Evolutionary conservation across 1,284 basidiomycete genomes (phyloP), one percentile per base, ranked within the genome.

Genomic region (Pseudozyma sp.): DNA sequence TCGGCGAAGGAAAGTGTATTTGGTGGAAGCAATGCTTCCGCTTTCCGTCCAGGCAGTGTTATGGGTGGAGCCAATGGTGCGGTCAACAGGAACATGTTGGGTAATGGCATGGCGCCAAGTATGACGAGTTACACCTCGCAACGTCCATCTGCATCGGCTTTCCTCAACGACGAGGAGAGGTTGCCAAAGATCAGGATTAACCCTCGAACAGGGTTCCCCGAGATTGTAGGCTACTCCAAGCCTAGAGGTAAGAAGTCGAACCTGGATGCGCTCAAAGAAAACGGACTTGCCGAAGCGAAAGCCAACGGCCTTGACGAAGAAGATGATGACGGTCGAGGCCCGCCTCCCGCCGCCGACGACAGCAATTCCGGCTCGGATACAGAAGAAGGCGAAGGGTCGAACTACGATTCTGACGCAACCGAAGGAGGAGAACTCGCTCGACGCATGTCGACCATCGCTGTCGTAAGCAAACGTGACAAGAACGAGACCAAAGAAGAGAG

Each of bases 401-500:
- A 64, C 40, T 67, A 70, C 55, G 75, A 73, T 35, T 68, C 66
- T 12, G 74, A 76, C 52, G 71, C 68, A 3, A 70, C 65, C 18
- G 71, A 77, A 36, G 58, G 60, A 19, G 71, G 63, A 43, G 36
- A 60, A 50, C 18, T 61, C 5, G 62, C 62, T 12, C 42, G 63
- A 25, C 52, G 31, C 2, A 47, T 64, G 31, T 58, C 64, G 19
- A 68, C 55, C 45, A 64, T 61, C 38, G 63, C 60, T 12, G 65
- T 62, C 13, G 74, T 68, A 0, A 40, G 62, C 18, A 76, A 71
- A 49, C 70, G 80, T 4, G 69, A 78, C 45, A 55, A 73, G 10
- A 79, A 79, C 70, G 97, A 99, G 86, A 89, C 90, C 3, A 90
- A 90, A 61, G 94, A 95, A 76, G 94, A 93, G 49, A 94, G 93